These are phyloP conservation scores for Penicillium expansum DNA, from an alignment of 2,329 filamentous ascomycete species.

Conservation along the genomic window DNA sequence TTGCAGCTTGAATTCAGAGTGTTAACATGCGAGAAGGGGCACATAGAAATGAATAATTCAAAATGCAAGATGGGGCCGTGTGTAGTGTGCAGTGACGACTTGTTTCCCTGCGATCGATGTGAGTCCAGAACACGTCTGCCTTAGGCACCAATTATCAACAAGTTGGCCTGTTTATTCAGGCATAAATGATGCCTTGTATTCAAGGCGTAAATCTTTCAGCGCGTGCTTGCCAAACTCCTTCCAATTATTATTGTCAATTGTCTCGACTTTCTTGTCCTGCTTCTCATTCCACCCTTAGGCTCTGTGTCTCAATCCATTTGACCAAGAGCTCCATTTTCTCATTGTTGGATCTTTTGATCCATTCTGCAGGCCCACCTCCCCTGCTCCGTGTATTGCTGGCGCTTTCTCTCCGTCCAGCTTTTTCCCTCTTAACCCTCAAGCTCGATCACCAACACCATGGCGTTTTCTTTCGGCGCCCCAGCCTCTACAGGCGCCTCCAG, in stretches of 20 bases:
- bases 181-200: conserved; percentile 12
- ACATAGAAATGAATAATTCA: conserved; percentile 12
- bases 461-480: conserved; percentile 40
- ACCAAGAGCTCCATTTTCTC: conserved; percentile 4
- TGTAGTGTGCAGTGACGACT: conserved; percentile 24
- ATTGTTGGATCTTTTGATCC: conserved; percentile 9
- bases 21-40: conserved; percentile 23
- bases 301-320: conserved; percentile 4
- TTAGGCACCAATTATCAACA: conserved; percentile 20
- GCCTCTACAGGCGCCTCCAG: conserved; percentile 36
- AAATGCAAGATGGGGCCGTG: conserved; percentile 16
- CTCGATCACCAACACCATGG: conserved; percentile 30
- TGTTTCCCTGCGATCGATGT: conserved; percentile 29
- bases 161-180: conserved; percentile 5
- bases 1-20: conserved; percentile 18
- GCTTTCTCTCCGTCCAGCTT: conserved; percentile 15
- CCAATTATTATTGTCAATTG: conserved; percentile 21
- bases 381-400: conserved; percentile 14
- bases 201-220: conserved; percentile 17
- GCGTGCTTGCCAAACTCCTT: conserved; percentile 26
- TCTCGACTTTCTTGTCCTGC: conserved; percentile 7
- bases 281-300: conserved; percentile 1
- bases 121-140: conserved; percentile 32
- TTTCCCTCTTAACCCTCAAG: conserved; percentile 19
- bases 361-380: conserved; percentile 12